A percentile compares a stretch with the other conserved stretches of the same genome.
These are phyloP conservation scores for Cucurbita argyrosperma DNA, from an alignment of 306 rosid species.

Conservation along the genomic window DNA sequence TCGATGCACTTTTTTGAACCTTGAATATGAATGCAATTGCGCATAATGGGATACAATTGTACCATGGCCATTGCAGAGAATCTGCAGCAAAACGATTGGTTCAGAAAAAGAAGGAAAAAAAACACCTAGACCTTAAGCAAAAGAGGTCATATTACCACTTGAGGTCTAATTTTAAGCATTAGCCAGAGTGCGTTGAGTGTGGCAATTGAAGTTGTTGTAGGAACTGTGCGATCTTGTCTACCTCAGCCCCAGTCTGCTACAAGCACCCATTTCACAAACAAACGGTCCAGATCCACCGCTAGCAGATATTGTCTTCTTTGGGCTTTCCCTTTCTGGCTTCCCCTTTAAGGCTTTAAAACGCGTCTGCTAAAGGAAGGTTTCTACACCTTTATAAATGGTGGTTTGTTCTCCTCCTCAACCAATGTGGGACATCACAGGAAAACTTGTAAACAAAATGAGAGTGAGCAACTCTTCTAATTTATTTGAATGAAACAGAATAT, in stretches of 20 bases:
- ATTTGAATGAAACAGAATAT: not conserved
- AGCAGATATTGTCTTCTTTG: too few relatives aligned
- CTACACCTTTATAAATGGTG: too few relatives aligned
- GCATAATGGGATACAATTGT: conserved; percentile 75
- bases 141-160: conserved; percentile 50
- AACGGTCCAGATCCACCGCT: not conserved
- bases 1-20: conserved; percentile 25
- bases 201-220: conserved; percentile 74
- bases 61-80: conserved; percentile 94
- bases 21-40: conserved; percentile 65
- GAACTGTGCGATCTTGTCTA: conserved; percentile 32
- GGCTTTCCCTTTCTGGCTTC: too few relatives aligned
- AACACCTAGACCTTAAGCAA: not conserved
- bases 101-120: not conserved
- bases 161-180: conserved; percentile 75
- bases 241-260: conserved; percentile 34
- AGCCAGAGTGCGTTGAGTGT: conserved; percentile 55
- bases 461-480: not conserved
- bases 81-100: conserved; percentile 25
- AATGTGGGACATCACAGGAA: not conserved
- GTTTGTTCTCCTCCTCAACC: too few relatives aligned
- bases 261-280: conserved; percentile 8
- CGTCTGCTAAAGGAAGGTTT: too few relatives aligned
- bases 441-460: not conserved
- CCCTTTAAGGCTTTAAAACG: too few relatives aligned